phyloP scores from a whole-genome alignment of 148 eudicot genomes.

The Camellia granthamiana region DNA sequence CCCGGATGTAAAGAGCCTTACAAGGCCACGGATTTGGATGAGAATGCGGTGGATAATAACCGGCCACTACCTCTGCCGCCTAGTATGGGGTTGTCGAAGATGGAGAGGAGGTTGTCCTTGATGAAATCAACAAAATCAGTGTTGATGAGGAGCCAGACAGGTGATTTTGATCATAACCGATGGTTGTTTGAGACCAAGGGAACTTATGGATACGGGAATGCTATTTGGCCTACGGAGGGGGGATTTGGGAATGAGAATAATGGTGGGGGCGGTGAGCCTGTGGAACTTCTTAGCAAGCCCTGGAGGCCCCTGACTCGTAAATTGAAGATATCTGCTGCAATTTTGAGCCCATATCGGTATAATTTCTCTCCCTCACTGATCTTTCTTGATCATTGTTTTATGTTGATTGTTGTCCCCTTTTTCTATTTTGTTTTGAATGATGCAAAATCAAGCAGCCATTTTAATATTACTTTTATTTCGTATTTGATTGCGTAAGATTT shows the following conservation, averaged over 20 bases:
- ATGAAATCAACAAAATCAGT: constrained; percentile 73
- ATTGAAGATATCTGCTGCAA: constrained; percentile 79
- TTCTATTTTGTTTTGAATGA: neutral
- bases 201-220: constrained; percentile 96
- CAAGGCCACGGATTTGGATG: constrained; percentile 70
- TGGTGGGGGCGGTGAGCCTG: constrained; percentile 47
- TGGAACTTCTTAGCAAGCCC: constrained; percentile 68
- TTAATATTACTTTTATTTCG: neutral
- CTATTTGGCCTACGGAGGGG: constrained; percentile 87
- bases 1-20: constrained; percentile 93
- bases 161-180: constrained; percentile 82
- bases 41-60: constrained; percentile 40
- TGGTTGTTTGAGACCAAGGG: constrained; percentile 99
- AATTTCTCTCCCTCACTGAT: neutral
- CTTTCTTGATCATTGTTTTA: neutral
- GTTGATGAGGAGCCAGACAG: constrained; percentile 55
- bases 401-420: neutral
- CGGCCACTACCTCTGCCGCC: constrained; percentile 59
- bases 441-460: neutral
- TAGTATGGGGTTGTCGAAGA: constrained; percentile 41
- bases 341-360: constrained; percentile 92
- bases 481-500: neutral
- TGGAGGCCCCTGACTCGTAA: constrained; percentile 98
- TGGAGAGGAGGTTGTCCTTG: constrained; percentile 80
- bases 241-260: constrained; percentile 40